These are phyloP conservation scores for Heracleum sosnowskyi DNA, from an alignment of 129 eudicot genomes.

Conservation along the genomic window DNA sequence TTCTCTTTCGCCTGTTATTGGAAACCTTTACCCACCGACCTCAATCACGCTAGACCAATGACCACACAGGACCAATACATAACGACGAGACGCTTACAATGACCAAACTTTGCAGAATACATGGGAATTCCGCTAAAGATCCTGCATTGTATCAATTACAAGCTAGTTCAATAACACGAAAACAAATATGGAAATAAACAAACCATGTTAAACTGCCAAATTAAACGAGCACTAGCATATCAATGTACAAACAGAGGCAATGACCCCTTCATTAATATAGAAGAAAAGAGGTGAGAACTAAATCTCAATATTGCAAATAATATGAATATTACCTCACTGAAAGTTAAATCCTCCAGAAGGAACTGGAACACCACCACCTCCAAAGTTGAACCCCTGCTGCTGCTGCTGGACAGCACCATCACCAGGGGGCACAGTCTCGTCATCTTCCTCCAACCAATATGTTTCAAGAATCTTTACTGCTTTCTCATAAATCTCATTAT, in stretches of 20 bases:
- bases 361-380: slow-evolving; percentile 1
- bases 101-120: background rate
- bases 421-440: slow-evolving; percentile 6
- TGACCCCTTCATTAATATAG: background rate
- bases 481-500: slow-evolving; percentile 8
- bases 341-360: slow-evolving; percentile 11
- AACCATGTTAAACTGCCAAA: background rate
- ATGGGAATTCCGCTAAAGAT: background rate
- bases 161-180: background rate
- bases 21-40: background rate
- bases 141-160: background rate
- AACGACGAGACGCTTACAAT: background rate
- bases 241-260: background rate
- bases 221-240: background rate
- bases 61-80: background rate
- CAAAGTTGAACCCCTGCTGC: slow-evolving; percentile 10
- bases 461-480: slow-evolving; percentile 8
- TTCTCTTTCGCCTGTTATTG: background rate
- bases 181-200: background rate
- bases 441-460: slow-evolving; percentile 9
- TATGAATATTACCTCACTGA: background rate
- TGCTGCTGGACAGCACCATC: slow-evolving; percentile 3
- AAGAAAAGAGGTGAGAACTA: background rate
- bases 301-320: background rate
- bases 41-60: slow-evolving; percentile 1